phyloP scores from a whole-genome alignment of 208 protist genomes.

The Herpetomonas muscarum region DNA sequence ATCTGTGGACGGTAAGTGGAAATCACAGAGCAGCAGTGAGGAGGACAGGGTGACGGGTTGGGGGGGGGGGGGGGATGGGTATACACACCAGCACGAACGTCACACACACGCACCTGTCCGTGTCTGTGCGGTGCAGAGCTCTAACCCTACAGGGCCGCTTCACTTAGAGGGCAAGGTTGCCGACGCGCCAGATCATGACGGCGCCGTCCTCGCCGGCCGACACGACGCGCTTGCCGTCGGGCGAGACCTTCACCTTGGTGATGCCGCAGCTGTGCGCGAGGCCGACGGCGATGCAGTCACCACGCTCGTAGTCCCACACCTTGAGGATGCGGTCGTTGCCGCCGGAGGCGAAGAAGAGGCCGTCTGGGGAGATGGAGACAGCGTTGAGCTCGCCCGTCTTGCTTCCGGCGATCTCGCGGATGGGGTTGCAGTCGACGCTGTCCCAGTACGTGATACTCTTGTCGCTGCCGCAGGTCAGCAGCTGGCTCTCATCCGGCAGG shows the following conservation, averaged over 20 bases:
- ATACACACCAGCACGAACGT: too few species aligned
- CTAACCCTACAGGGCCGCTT: too few species aligned
- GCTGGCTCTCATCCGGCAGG: slow-evolving; percentile 91
- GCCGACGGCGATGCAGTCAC: slow-evolving; percentile 82
- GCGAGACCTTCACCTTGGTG: slow-evolving; percentile 85
- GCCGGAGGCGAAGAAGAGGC: slow-evolving; percentile 88
- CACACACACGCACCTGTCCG: too few species aligned
- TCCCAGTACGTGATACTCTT: slow-evolving; percentile 96
- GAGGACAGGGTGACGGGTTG: too few species aligned
- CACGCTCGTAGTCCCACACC: slow-evolving; percentile 94
- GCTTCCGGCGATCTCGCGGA: slow-evolving; percentile 91
- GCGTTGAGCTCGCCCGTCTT: slow-evolving; percentile 90
- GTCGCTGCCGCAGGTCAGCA: slow-evolving; percentile 94
- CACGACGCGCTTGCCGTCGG: slow-evolving; percentile 87
- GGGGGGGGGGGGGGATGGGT: too few species aligned
- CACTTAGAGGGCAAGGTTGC: slow-evolving; percentile 35
- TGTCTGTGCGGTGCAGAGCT: too few species aligned
- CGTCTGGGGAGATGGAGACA: slow-evolving; percentile 84
- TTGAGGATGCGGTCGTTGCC: slow-evolving; percentile 93
- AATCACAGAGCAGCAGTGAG: too few species aligned
- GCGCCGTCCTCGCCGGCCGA: slow-evolving; percentile 92
- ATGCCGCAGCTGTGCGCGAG: slow-evolving; percentile 93
- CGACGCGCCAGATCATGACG: slow-evolving; percentile 92
- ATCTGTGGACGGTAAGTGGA: too few species aligned
- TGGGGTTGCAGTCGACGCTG: slow-evolving; percentile 89